Evolutionary conservation across 495 filamentous ascomycete genomes (phyloP).

Genomic region (Penicillium robsamsonii): DNA sequence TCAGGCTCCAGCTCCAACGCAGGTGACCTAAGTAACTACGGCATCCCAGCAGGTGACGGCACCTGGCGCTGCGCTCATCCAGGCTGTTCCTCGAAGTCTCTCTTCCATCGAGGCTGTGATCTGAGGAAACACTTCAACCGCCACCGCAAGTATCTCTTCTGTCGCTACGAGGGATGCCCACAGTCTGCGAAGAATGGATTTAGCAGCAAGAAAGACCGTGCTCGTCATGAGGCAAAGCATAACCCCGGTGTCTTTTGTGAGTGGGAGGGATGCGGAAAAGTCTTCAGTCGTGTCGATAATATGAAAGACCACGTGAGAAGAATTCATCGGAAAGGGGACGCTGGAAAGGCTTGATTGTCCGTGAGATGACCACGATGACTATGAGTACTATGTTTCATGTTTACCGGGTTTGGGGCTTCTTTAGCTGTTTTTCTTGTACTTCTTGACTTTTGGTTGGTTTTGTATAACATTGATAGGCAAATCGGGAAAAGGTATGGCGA

Average conservation of each 20-base stretch:
- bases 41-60: conserved; percentile 29
- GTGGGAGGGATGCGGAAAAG: conserved; percentile 54
- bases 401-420: too few relatives aligned
- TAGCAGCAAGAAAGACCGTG: conserved; percentile 62
- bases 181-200: conserved; percentile 57
- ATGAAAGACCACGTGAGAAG: conserved; percentile 59
- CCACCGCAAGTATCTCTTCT: conserved; percentile 62
- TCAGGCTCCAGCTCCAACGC: conserved; percentile 12
- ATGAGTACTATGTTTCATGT: not conserved
- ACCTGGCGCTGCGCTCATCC: conserved; percentile 58
- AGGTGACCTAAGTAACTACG: conserved; percentile 34
- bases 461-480: conserved; percentile 1
- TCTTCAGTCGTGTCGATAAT: conserved; percentile 65
- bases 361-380: not conserved
- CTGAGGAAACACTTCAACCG: conserved; percentile 64
- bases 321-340: conserved; percentile 35
- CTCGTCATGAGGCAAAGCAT: conserved; percentile 62
- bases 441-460: not conserved
- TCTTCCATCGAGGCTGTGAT: conserved; percentile 61
- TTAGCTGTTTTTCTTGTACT: not conserved
- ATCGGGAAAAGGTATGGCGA: not conserved
- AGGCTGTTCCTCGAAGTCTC: conserved; percentile 53
- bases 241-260: conserved; percentile 58
- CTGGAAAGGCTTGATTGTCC: not conserved
- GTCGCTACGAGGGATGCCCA: conserved; percentile 59